These are phyloP conservation scores for Aspergillus fructus DNA, from an alignment of 2,329 filamentous ascomycete genomes.

Conservation along the genomic window DNA sequence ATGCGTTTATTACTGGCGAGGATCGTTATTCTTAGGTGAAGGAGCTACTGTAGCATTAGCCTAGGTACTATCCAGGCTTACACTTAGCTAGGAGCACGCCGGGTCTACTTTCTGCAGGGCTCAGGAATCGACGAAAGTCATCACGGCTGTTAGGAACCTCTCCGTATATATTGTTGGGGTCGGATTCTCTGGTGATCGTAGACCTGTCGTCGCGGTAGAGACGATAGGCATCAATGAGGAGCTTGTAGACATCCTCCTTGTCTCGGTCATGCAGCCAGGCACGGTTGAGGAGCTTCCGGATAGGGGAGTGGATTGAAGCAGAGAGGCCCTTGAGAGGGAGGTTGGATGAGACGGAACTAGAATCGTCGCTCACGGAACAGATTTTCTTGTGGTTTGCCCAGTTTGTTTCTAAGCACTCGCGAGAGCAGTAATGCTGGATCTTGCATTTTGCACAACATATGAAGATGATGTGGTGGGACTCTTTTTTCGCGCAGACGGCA, in stretches of 20 bases:
- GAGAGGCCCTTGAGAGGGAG: conserved; percentile 20
- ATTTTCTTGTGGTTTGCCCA: conserved; percentile 52
- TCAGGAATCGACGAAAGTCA: not conserved
- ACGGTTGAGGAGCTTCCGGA: conserved; percentile 40
- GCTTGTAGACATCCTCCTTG: conserved; percentile 45
- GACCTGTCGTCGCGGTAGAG: conserved; percentile 29
- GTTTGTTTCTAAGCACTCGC: conserved; percentile 52
- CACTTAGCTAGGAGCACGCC: not conserved
- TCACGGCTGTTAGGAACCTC: not conserved
- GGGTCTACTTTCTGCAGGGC: not conserved
- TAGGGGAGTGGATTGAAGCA: conserved; percentile 34
- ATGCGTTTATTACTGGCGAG: too few species aligned
- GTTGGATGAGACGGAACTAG: not conserved
- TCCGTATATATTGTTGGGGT: not conserved
- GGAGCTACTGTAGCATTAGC: too few species aligned
- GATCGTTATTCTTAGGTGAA: too few species aligned
- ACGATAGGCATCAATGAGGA: conserved; percentile 52
- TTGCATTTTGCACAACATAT: conserved; percentile 50
- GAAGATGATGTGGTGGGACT: not conserved
- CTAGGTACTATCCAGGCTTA: too few species aligned
- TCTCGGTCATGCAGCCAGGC: conserved; percentile 48
- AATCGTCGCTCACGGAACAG: conserved; percentile 34
- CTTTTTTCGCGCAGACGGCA: not conserved
- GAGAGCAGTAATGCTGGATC: conserved; percentile 51
- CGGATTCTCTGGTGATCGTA: not conserved